Conservation (phyloP, 2,329 filamentous ascomycete species). For the Exophiala spinifera region DNA sequence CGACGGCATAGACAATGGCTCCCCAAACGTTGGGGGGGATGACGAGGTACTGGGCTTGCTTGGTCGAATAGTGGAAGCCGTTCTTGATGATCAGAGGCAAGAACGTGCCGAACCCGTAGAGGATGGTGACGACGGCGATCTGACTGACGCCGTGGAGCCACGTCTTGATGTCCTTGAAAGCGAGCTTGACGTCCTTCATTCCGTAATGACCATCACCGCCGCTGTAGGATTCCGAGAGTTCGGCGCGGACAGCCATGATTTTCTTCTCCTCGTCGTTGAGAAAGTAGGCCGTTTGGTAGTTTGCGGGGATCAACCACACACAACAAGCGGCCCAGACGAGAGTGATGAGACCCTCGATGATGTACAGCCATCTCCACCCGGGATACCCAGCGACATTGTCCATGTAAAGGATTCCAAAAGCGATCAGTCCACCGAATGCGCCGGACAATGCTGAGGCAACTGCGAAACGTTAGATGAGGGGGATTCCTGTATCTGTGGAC, state of each 20-base stretch:
- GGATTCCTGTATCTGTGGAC: background rate
- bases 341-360: slow-evolving; percentile 35
- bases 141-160: slow-evolving; percentile 34
- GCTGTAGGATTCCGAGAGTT: slow-evolving; percentile 29
- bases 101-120: slow-evolving; percentile 51
- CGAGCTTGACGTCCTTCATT: slow-evolving; percentile 30
- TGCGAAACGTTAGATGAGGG: slow-evolving; percentile 4
- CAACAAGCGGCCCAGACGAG: slow-evolving; percentile 29
- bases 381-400: slow-evolving; percentile 46
- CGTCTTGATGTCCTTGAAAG: slow-evolving; percentile 35
- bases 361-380: slow-evolving; percentile 33
- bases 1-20: slow-evolving; percentile 31
- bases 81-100: slow-evolving; percentile 54
- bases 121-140: slow-evolving; percentile 36
- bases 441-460: slow-evolving; percentile 22
- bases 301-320: slow-evolving; percentile 33
- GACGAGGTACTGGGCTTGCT: slow-evolving; percentile 39
- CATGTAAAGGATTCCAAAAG: slow-evolving; percentile 40
- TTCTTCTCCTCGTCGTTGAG: slow-evolving; percentile 33
- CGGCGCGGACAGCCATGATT: slow-evolving; percentile 36
- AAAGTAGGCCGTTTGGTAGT: slow-evolving; percentile 35
- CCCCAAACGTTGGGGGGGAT: slow-evolving; percentile 37
- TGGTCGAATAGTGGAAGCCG: slow-evolving; percentile 49
- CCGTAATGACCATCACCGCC: slow-evolving; percentile 32
- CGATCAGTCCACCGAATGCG: slow-evolving; percentile 28